Evolutionary conservation across 208 protist genomes (phyloP).

Genomic region (Crithidia expoeki): DNA sequence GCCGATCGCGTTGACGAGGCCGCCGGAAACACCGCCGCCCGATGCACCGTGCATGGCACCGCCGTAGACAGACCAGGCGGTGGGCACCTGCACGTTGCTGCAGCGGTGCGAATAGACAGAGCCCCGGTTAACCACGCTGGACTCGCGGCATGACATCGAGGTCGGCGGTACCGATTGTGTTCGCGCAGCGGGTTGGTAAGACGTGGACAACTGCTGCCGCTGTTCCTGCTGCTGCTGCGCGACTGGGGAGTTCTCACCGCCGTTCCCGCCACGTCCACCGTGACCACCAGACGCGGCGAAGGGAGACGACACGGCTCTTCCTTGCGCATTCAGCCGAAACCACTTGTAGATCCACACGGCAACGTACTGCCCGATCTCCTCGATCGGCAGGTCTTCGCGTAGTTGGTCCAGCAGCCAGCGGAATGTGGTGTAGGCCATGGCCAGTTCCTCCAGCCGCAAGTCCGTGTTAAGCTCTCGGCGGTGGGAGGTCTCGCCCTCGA

Average conservation of each 20-base stretch:
- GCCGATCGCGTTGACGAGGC: neutral
- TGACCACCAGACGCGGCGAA: neutral
- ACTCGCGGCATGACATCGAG: conserved; percentile 26
- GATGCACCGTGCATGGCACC: conserved; percentile 1
- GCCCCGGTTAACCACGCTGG: conserved; percentile 23
- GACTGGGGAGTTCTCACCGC: neutral
- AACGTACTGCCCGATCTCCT: conserved; percentile 66
- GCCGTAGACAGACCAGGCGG: conserved; percentile 24
- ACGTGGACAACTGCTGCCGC: neutral
- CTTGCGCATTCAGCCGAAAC: conserved; percentile 35
- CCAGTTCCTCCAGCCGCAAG: conserved; percentile 63
- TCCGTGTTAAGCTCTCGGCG: conserved; percentile 61
- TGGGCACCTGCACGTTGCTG: conserved; percentile 24
- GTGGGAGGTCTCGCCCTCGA: conserved; percentile 27
- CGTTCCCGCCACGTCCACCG: neutral
- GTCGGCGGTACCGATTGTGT: conserved; percentile 10
- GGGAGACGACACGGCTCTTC: conserved; percentile 20
- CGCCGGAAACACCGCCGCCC: conserved; percentile 5
- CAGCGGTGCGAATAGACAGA: conserved; percentile 29
- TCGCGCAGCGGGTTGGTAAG: conserved; percentile 3
- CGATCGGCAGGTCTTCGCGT: conserved; percentile 44
- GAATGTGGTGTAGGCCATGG: conserved; percentile 46
- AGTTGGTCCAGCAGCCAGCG: conserved; percentile 66
- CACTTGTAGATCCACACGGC: conserved; percentile 51
- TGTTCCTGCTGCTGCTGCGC: conserved; percentile 13